Percentiles rank a stretch among this genome's conserved stretches.
These are phyloP conservation scores for Rosa rugosa DNA, from an alignment of 306 rosid genomes.

Conservation along the genomic window DNA sequence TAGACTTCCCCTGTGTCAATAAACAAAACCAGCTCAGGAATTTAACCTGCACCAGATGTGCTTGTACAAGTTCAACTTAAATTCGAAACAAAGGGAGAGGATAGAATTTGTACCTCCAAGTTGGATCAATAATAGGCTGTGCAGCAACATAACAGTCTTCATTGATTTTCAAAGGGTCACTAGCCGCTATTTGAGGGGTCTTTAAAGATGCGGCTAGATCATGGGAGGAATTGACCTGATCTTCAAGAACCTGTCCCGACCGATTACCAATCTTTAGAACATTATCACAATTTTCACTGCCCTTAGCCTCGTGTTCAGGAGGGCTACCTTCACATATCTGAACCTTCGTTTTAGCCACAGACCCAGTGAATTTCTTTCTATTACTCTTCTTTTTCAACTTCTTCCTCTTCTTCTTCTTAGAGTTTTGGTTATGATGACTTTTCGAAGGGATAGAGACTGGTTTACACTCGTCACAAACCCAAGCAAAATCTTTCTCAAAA, in stretches of 20 bases:
- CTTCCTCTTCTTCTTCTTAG: constrained; percentile 13
- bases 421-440: constrained; percentile 5
- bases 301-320: constrained; percentile 24
- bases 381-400: constrained; percentile 24
- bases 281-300: constrained; percentile 19
- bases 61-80: constrained; percentile 19
- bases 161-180: constrained; percentile 8
- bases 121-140: constrained; percentile 59
- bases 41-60: constrained; percentile 18
- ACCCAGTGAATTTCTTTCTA: constrained; percentile 15
- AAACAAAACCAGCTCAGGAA: constrained; percentile 24
- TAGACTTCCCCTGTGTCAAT: constrained; percentile 67
- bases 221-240: constrained; percentile 22
- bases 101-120: constrained; percentile 58
- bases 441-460: constrained; percentile 3
- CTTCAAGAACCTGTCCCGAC: constrained; percentile 22
- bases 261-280: constrained; percentile 15
- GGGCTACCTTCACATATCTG: constrained; percentile 11
- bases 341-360: constrained; percentile 14
- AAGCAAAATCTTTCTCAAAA: constrained; percentile 37
- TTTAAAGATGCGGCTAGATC: constrained; percentile 17
- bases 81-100: constrained; percentile 13
- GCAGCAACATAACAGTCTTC: constrained; percentile 31
- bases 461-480: constrained; percentile 82
- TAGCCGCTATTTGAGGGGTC: constrained; percentile 25